phyloP scores from a whole-genome alignment of 2,329 filamentous ascomycete genomes.

The Elsinoe ampelina region DNA sequence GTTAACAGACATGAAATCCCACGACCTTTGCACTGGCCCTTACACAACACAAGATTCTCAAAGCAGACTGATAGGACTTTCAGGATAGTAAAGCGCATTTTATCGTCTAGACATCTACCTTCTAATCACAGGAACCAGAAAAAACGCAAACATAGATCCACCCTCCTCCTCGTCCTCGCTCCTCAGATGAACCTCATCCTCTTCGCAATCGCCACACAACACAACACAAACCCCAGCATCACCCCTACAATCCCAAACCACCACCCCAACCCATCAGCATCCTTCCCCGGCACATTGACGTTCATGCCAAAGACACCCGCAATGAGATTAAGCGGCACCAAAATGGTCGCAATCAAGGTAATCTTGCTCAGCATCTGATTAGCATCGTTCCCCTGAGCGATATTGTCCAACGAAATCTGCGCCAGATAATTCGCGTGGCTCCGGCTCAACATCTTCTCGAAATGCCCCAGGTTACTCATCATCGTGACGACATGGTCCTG shows the following conservation, averaged over 20 bases:
- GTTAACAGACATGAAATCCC: too few relatives aligned
- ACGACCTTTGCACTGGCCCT: too few relatives aligned
- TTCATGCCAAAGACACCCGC: conserved; percentile 87
- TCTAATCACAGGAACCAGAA: not conserved
- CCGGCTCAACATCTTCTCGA: conserved; percentile 93
- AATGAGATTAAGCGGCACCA: conserved; percentile 92
- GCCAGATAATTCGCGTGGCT: conserved; percentile 95
- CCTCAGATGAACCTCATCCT: conserved; percentile 28
- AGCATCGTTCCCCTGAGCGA: conserved; percentile 75
- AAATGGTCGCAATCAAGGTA: conserved; percentile 82
- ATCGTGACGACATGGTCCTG: conserved; percentile 99
- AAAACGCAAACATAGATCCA: not conserved
- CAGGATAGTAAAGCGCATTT: not conserved
- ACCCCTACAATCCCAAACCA: conserved; percentile 54
- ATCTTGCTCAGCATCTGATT: conserved; percentile 92
- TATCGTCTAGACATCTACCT: not conserved
- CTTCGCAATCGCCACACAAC: conserved; percentile 34
- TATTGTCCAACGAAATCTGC: conserved; percentile 85
- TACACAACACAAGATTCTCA: too few relatives aligned
- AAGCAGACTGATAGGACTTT: too few relatives aligned
- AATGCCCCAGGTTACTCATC: conserved; percentile 92
- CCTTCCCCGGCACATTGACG: conserved; percentile 59
- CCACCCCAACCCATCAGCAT: conserved; percentile 38
- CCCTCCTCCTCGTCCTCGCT: too few relatives aligned
- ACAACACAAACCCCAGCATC: conserved; percentile 39